A percentile compares a stretch with the other conserved stretches of the same genome.
Conservation (phyloP, 1,139 yeast species). For the Taphrina deformans region DNA sequence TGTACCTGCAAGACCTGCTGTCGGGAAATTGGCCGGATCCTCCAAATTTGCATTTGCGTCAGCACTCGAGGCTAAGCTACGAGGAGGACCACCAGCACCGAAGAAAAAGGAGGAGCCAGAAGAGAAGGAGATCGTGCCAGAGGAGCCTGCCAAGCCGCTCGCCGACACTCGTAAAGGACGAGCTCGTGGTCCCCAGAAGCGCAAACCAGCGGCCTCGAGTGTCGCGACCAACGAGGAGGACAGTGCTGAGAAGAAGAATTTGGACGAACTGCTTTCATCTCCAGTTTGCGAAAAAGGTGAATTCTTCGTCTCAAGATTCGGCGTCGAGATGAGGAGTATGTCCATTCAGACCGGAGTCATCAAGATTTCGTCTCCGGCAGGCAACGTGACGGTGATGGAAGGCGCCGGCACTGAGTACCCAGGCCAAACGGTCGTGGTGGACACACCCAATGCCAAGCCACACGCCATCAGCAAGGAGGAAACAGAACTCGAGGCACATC, state of each 20-base stretch:
- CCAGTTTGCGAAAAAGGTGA: constrained; percentile 30
- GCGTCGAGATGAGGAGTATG: constrained; percentile 31
- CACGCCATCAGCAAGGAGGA: constrained; percentile 8
- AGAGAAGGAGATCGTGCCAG: not conserved
- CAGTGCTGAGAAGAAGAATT: not conserved
- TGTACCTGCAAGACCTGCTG: constrained; percentile 21
- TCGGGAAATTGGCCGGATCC: constrained; percentile 17
- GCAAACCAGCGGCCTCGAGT: constrained; percentile 20
- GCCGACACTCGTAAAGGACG: constrained; percentile 30
- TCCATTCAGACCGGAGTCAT: constrained; percentile 28
- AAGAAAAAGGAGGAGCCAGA: constrained; percentile 14
- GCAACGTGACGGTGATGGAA: constrained; percentile 23
- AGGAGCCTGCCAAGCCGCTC: constrained; percentile 3
- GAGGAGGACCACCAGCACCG: constrained; percentile 17
- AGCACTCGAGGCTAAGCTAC: constrained; percentile 27
- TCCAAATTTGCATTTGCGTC: constrained; percentile 27
- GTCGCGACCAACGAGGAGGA: not conserved
- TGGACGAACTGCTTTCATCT: not conserved
- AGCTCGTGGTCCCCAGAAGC: constrained; percentile 22
- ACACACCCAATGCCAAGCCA: not conserved
- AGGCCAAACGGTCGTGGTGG: constrained; percentile 28
- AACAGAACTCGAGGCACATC: not conserved
- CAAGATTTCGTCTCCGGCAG: constrained; percentile 17
- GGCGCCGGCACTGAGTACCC: constrained; percentile 24
- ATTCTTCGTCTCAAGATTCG: constrained; percentile 27